Evolutionary conservation across 371 early-diverging fungal species (phyloP), one percentile per base, ranked within the genome.

Genomic region (Homolaphlyctis polyrhiza): DNA sequence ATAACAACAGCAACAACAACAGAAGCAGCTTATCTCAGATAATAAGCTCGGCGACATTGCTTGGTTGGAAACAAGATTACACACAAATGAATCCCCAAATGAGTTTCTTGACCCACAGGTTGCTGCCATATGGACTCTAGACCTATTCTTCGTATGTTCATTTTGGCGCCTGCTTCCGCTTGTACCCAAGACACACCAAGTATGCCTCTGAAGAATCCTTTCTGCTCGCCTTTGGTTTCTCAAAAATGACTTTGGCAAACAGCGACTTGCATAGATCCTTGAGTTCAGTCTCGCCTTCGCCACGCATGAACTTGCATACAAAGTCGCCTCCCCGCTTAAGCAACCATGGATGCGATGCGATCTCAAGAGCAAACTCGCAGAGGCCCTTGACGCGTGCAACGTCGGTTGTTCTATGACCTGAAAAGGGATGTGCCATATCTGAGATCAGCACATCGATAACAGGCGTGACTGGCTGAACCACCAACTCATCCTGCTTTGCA

Each of bases 361-460:
- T 87, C 0, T 52, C 60, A 39, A 91, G 66, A 0, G 86, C 87
- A 0, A 82, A 77, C 61, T 86, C 85, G 69, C 90, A 90, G n/a
- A 92, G 76, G 52, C 85, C 80, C 82, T 79, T 11, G 23, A 74
- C 67, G 3, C 73, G 35, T 25, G 63, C 66, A 2, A 71, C 71
- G 60, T 77, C 78, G 13, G 68, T 65, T 3, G 66, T 63, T 30
- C 68, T 61, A 25, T 39, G 54, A 35, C 91, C 91, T 1, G 87
- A 83, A 58, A 91, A 88, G 35, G 83, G 76, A 54, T 89, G 91
- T 30, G 91, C 90, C 92, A 91, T 91, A 64, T 91, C 93, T 1
- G 88, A 87, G 32, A 90, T 66, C 0, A 93, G 76, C 3, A 86
- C 73, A 39, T 89, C 80, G 4, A 83, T 89, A 3, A 57, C 50